These are phyloP conservation scores for Dalbergia cultrata DNA, from an alignment of 306 rosid species.

Conservation along the genomic window DNA sequence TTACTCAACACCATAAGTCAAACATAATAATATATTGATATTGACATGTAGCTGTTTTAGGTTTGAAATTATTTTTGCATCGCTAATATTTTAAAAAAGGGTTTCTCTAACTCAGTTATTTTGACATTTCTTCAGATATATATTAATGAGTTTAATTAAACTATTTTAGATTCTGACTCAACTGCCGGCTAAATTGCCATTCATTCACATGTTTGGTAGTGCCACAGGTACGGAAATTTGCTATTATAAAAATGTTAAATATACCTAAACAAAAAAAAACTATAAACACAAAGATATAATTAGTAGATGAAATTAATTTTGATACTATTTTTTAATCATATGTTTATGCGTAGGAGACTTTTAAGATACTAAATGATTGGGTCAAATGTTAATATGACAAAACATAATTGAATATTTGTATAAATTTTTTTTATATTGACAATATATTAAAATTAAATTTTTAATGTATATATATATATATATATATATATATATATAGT, in stretches of 20 bases:
- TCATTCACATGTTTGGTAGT: constrained; percentile 28
- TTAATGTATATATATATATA: background rate
- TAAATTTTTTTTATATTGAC: too few relatives aligned
- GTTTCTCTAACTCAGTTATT: background rate
- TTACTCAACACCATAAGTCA: background rate
- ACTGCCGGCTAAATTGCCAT: background rate
- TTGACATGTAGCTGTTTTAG: background rate
- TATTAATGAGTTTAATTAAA: background rate
- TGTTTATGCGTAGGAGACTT: too few relatives aligned
- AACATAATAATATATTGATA: background rate
- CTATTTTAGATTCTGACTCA: constrained; percentile 18
- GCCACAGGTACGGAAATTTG: background rate
- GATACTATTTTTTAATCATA: too few relatives aligned
- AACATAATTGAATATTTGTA: too few relatives aligned
- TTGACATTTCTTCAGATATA: background rate
- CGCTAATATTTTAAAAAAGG: background rate
- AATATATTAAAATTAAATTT: too few relatives aligned
- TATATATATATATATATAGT: background rate
- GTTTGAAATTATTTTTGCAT: background rate
- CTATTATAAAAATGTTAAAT: background rate
- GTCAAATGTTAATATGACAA: too few relatives aligned
- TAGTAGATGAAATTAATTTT: background rate
- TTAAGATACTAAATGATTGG: too few relatives aligned
- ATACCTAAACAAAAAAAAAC: background rate
- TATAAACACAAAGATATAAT: background rate